Evolutionary conservation across 805 yeast species (phyloP), one percentile per base, ranked within the genome.

Genomic region (Kazachstania taianensis): DNA sequence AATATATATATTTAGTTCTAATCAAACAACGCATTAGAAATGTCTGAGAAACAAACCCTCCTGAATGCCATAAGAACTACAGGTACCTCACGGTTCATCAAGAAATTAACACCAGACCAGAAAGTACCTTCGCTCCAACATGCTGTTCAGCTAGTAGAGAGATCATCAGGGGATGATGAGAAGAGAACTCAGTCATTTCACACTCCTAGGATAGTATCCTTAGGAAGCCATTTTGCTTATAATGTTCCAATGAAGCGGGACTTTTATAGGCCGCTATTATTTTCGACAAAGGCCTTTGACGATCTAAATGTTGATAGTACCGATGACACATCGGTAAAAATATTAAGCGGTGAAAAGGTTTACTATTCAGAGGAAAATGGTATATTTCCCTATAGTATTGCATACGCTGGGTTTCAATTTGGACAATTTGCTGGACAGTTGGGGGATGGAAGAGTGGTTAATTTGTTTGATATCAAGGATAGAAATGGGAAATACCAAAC

Each of bases 351-450:
- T 1, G 63, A 72, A 27, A 48, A 59, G n/a, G 44, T 70, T 2
- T 48, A 58, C 25, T 62, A 62, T 13, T 65, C 67, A 22, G 51
- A 48, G 10, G 45, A 50, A 5, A 67, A 51, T 7, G 50, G 53
- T 5, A 69, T 81, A 1, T 74, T 73, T 45, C 97, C 98, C 0
- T 89, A 81, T 58, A 74, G 96, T 9, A 87, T 81, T 56, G 83
- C 89, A 0, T 89, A 89, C 57, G 95, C 97, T 2, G 98, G 98
- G 1, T 85, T 80, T 69, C 98, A 89, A 53, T 89, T 92, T 64
- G 97, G 98, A 3, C 75, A 73, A 44, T 89, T 89, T 73, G 96
- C 96, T 0, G 97, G 97, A 2, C 98, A 92, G 57, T 63, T 89
- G 42, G 98, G 98, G 5, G 98, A 89, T 56, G 98, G 98, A 1